Conservation (phyloP, 2,329 filamentous ascomycete genomes). For the Aspergillus sp. region DNA sequence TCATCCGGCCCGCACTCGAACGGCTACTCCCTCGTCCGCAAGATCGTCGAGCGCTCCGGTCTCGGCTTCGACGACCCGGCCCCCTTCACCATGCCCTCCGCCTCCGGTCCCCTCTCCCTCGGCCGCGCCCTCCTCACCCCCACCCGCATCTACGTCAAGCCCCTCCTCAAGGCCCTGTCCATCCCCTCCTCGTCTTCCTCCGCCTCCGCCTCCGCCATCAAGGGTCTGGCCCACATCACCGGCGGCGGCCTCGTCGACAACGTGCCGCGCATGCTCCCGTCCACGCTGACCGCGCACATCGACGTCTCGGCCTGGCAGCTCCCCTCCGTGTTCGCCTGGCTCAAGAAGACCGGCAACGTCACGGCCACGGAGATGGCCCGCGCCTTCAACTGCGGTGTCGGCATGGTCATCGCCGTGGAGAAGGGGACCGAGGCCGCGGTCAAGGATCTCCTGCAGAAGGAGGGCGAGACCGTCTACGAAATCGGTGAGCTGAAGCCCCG, state of each 20-base stretch:
- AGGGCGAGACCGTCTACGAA: constrained; percentile 73
- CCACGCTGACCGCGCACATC: constrained; percentile 73
- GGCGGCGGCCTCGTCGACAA: constrained; percentile 92
- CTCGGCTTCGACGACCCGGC: constrained; percentile 69
- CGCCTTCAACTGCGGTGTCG: constrained; percentile 92
- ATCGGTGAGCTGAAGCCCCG: constrained; percentile 71
- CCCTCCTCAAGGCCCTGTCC: constrained; percentile 66
- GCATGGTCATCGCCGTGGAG: constrained; percentile 86
- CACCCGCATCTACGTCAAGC: constrained; percentile 89
- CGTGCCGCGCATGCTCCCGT: constrained; percentile 87
- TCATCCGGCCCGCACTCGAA: constrained; percentile 93
- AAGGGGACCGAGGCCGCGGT: constrained; percentile 63
- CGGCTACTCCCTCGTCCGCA: constrained; percentile 93
- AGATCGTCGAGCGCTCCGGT: constrained; percentile 73
- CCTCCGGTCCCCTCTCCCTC: constrained; percentile 56
- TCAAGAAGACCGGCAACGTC: constrained; percentile 71
- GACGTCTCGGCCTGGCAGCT: constrained; percentile 74
- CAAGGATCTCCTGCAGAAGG: constrained; percentile 57
- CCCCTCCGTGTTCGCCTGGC: constrained; percentile 81
- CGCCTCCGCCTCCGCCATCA: constrained; percentile 57
- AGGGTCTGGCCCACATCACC: constrained; percentile 95
- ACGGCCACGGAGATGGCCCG: constrained; percentile 77
- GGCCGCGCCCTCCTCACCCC: constrained; percentile 82
- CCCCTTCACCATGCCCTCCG: constrained; percentile 74
- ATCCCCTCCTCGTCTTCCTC: constrained; percentile 41